Base-by-base conservation (phyloP, 169 alveolate genomes). In the Plasmodium falciparum region DNA sequence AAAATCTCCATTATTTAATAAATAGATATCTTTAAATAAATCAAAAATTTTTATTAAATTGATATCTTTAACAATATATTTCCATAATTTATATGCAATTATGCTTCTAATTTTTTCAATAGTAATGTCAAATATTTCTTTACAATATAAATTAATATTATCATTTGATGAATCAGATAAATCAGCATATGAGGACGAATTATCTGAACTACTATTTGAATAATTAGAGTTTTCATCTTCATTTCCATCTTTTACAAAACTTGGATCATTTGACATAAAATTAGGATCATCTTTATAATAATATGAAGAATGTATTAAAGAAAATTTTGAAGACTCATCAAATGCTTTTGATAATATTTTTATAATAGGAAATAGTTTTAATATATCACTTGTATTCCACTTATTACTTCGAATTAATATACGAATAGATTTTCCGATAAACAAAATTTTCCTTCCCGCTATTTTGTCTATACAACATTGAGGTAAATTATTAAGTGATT, bases 401-500 rank as follows among this genome's bases (percentile, higher is more conserved):
- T 63, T 70, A 72, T 86, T 86, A 52, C 92, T 86, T 63, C 92
- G 59, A 72, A 86, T 86, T 71, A 94, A 88, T 90, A 94, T 89
- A 8, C 95, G 88, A 47, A 86, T 88, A 13, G 93, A 92, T 85
- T 94, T 94, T 11, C 96, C 96, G 58, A 92, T 65, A 65, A 94
- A 92, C 15, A 94, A 85, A 12, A 94, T 92, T 90, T 90, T 85
- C 22, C 89, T 22, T 47, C 90, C 86, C 20, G 17, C 54, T 5
- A 52, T 56, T 69, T 78, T 73, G 43, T 90, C 91, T 43, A 93
- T 26, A 54, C 92, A 86, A 52, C 92, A 86, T 2, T 86, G 73
- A 33, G 92, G 92, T 24, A 86, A 43, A 86, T 86, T 86, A 26
- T 86, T 71, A 22, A 86, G 47, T 17, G 88, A 71, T 73, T 86